Base-by-base conservation (phyloP, 192 early-diverging fungal genomes). In the Mortierella alpina region DNA sequence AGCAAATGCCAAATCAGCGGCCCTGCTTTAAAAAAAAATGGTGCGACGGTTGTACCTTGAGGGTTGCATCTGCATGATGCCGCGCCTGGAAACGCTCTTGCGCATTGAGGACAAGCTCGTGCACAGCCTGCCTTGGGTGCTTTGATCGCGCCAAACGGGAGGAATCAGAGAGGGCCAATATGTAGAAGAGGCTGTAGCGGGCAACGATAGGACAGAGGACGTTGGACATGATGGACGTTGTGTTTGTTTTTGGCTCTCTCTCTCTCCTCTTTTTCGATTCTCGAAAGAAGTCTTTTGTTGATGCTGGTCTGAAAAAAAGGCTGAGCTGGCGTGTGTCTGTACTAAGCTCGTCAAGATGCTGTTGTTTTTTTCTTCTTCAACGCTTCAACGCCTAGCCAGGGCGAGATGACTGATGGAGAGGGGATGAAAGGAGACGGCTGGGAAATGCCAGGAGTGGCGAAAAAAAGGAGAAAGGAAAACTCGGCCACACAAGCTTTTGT, bases 161-260 rank as follows among this genome's bases (percentile, higher is more conserved):
- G 23, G 76, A 72, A 63, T 80, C 76, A 48, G 70, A 72, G 31
- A 68, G 50, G 39, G 45, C 76, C 5, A 80, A 47, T 2, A 69
- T 68, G 56, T 72, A 80, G 47, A 80, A 80, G 45, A 80, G 69
- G 69, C 76, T 71, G 76, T 80, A 80, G 45, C 76, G 76, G 47
- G 69, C 68, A 44, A 71, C 64, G 17, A 80, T 66, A 8, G 76
- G 76, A 14, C 47, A 39, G 15, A 80, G 69, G 14, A 80, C 46
- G 59, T 80, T 80, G 54, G 76, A 80, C 76, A 80, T 80, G 49
- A 1, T 54, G 41, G 15, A 17, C 5, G 23, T 48, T 57, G 18
- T 61, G 1, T 64, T 7, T 72, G n/a, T n/a, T n/a, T n/a, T n/a
- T n/a, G n/a, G n/a, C n/a, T n/a, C n/a, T n/a, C n/a, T n/a, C n/a